phyloP scores from a whole-genome alignment of 805 yeast species.

The Ogataea angusta region DNA sequence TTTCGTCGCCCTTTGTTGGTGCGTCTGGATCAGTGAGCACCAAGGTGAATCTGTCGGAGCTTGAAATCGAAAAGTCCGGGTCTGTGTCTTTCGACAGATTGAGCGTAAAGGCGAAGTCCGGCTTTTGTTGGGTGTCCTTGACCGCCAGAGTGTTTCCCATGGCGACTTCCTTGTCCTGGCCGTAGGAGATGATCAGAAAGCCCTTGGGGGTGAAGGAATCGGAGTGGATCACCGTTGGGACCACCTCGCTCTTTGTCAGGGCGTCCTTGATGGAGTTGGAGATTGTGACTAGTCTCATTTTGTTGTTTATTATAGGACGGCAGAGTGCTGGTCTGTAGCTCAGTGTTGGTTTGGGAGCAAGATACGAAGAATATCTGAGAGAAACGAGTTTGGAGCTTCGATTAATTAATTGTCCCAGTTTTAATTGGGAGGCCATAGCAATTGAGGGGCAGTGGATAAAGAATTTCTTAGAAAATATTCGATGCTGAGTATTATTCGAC shows the following conservation, averaged over 20 bases:
- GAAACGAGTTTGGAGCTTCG: not conserved
- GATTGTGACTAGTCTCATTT: constrained; percentile 43
- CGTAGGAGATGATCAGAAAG: constrained; percentile 62
- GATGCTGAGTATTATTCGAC: no score
- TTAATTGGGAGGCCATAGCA: constrained; percentile 7
- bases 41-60: constrained; percentile 60
- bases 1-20: constrained; percentile 75
- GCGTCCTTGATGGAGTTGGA: constrained; percentile 54
- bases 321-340: not conserved
- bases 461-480: not conserved
- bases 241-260: constrained; percentile 44
- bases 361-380: not conserved
- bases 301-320: constrained; percentile 3
- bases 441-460: constrained; percentile 1
- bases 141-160: constrained; percentile 72
- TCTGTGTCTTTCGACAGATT: constrained; percentile 27
- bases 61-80: constrained; percentile 40
- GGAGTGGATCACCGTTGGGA: constrained; percentile 52
- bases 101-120: constrained; percentile 64
- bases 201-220: constrained; percentile 41
- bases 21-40: constrained; percentile 94
- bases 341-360: not conserved
- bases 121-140: constrained; percentile 63
- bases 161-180: constrained; percentile 58
- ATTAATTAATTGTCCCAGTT: constrained; percentile 2